Evolutionary conservation across 2,329 filamentous ascomycete genomes (phyloP).

Genomic region (Ophiostoma sp.): DNA sequence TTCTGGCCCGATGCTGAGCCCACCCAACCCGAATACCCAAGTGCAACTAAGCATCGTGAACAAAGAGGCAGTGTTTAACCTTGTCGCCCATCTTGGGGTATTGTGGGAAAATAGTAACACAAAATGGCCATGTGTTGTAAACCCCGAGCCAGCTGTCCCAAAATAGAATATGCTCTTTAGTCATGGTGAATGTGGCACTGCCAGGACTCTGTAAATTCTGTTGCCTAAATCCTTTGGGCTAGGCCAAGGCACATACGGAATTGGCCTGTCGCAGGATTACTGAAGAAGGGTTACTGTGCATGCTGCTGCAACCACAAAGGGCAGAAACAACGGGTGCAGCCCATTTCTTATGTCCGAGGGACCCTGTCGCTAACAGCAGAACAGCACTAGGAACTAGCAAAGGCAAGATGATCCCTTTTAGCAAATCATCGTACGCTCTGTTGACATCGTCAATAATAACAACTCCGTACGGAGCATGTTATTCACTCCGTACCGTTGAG

Average conservation of each 20-base stretch:
- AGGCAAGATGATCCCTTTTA: too few relatives aligned
- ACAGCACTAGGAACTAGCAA: neutral
- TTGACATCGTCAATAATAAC: too few relatives aligned
- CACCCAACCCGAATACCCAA: neutral
- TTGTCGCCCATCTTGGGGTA: neutral
- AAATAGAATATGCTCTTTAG: neutral
- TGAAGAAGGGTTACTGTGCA: neutral
- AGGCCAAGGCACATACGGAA: neutral
- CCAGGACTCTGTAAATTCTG: neutral
- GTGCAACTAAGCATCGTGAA: slow-evolving; percentile 5
- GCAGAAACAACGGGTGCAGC: neutral
- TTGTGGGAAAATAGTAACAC: neutral
- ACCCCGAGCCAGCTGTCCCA: neutral
- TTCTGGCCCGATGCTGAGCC: slow-evolving; percentile 1
- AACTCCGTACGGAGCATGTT: neutral
- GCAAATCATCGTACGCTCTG: too few relatives aligned
- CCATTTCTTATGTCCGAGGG: neutral
- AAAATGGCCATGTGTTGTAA: neutral
- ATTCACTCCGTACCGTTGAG: neutral
- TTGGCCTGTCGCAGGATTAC: neutral
- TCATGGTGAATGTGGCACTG: neutral
- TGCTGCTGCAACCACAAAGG: neutral
- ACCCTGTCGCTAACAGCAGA: neutral
- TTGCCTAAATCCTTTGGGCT: neutral
- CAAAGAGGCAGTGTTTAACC: slow-evolving; percentile 7